Conservation (phyloP, 108 stramenopile genomes). For the Craspedostauros australis region DNA sequence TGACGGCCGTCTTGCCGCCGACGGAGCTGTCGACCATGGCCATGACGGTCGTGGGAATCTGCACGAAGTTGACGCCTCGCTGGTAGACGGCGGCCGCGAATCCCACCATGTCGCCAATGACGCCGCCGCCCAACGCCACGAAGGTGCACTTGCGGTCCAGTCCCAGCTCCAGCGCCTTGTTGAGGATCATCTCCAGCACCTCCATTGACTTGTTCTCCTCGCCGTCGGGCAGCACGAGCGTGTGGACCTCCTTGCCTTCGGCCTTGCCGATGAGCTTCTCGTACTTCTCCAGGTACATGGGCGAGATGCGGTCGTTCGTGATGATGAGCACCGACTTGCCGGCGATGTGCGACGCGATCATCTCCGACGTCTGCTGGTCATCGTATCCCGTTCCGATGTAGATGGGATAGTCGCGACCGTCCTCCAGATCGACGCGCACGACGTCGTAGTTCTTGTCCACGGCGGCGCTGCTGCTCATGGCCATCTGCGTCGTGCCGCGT, state of each 20-base stretch:
- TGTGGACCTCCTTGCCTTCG: conserved; percentile 41
- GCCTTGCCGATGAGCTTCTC: conserved; percentile 26
- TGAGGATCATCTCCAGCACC: conserved; percentile 53
- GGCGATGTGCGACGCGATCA: conserved; percentile 47
- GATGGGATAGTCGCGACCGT: conserved; percentile 84
- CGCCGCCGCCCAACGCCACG: conserved; percentile 96
- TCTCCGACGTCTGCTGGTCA: conserved; percentile 40
- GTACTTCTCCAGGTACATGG: conserved; percentile 70
- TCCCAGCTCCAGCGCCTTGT: conserved; percentile 63
- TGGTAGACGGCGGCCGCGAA: conserved; percentile 97
- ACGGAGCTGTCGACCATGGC: conserved; percentile 98
- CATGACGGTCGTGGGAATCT: conserved; percentile 98
- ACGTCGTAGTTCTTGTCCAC: conserved; percentile 40
- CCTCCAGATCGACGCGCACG: conserved; percentile 69
- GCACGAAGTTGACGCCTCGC: conserved; percentile 94
- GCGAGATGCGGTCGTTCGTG: conserved; percentile 77
- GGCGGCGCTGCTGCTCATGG: conserved; percentile 8
- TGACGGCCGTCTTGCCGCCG: conserved; percentile 98
- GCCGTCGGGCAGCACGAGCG: conserved; percentile 78
- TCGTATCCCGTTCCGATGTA: conserved; percentile 75
- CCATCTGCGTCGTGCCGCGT: too few species aligned
- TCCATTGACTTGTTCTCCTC: conserved; percentile 78
- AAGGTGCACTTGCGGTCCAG: conserved; percentile 89
- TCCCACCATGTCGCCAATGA: conserved; percentile 98
- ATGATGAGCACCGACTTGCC: conserved; percentile 62